Percentiles rank a stretch among this genome's conserved stretches.
Evolutionary conservation across 257 asterid species (phyloP).

Genomic region (Sherardia arvensis): DNA sequence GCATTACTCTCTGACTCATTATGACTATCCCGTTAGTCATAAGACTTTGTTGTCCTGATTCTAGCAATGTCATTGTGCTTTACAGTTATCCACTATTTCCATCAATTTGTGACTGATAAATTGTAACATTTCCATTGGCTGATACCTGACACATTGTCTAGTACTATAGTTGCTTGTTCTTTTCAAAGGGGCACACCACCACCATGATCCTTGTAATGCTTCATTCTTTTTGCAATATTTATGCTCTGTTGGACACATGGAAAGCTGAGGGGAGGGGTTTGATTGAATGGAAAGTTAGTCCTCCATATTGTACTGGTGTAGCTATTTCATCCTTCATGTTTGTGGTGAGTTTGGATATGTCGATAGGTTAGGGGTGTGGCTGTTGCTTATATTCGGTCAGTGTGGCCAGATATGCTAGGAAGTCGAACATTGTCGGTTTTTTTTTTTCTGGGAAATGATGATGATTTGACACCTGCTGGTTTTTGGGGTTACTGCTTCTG

Average conservation of each 20-base stretch:
- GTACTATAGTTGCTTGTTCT: constrained; percentile 15
- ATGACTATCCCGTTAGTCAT: not conserved
- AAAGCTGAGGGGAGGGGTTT: constrained; percentile 7
- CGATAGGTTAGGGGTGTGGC: too few species aligned
- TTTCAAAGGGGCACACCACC: constrained; percentile 15
- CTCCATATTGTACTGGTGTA: not conserved
- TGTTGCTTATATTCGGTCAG: too few species aligned
- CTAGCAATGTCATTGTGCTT: constrained; percentile 1
- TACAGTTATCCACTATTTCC: not conserved
- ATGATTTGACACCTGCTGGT: not conserved
- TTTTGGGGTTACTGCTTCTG: not conserved
- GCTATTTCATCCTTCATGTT: not conserved
- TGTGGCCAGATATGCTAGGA: too few species aligned
- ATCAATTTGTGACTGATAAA: not conserved
- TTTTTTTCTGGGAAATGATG: not conserved
- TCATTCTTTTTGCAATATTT: constrained; percentile 7
- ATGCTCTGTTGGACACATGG: constrained; percentile 20
- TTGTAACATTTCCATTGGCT: not conserved
- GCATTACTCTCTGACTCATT: constrained; percentile 1
- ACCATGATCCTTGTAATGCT: constrained; percentile 13
- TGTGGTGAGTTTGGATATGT: not conserved
- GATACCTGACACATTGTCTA: constrained; percentile 6
- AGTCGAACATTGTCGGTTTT: too few species aligned
- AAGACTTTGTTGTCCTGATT: not conserved
- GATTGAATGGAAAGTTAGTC: not conserved